phyloP scores from a whole-genome alignment of 768 basidiomycete genomes.

The Lentinula detonsa region DNA sequence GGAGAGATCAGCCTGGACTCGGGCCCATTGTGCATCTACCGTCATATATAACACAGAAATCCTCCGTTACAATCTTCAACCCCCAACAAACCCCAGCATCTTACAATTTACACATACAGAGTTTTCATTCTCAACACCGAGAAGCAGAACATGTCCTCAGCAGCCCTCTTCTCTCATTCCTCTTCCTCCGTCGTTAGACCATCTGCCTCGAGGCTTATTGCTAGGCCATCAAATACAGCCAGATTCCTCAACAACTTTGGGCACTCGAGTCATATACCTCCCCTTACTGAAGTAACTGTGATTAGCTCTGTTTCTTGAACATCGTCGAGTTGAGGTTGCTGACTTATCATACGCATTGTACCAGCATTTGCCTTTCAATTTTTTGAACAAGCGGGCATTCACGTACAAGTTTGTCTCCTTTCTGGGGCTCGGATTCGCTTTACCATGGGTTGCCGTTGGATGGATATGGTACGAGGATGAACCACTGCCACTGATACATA shows the following conservation, averaged over 20 bases:
- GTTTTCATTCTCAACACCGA: background rate
- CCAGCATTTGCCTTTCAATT: slow-evolving; percentile 17
- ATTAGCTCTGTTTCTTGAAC: background rate
- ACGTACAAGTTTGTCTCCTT: slow-evolving; percentile 12
- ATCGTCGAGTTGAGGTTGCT: background rate
- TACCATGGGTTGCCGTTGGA: slow-evolving; percentile 18
- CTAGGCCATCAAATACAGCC: background rate
- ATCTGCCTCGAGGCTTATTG: background rate
- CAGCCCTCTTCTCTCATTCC: background rate
- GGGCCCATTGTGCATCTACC: background rate
- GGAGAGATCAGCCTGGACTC: background rate
- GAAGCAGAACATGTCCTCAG: background rate
- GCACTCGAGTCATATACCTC: background rate
- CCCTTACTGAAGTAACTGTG: background rate
- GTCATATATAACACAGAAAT: background rate
- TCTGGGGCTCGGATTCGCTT: slow-evolving; percentile 16
- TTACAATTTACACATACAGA: too few species aligned
- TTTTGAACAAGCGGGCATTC: slow-evolving; percentile 11
- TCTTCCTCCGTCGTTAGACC: background rate
- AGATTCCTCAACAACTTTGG: background rate
- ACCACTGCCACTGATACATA: too few species aligned
- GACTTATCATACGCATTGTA: background rate
- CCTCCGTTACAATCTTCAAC: background rate
- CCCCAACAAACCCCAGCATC: background rate
- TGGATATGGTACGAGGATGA: slow-evolving; percentile 15